Conservation (phyloP, 108 stramenopile species). For the Asterionellopsis glacialis region DNA sequence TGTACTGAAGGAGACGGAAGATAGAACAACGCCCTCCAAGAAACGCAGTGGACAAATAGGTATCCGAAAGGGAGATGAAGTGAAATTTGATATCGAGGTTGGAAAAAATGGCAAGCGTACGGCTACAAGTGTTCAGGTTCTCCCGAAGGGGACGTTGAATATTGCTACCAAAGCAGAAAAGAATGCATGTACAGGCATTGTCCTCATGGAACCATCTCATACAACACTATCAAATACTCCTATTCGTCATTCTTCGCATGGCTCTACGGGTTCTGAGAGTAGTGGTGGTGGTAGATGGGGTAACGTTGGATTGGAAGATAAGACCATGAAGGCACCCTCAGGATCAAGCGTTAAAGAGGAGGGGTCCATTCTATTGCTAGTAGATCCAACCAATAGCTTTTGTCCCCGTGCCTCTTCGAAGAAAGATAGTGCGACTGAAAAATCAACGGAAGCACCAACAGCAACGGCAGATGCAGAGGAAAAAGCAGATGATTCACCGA, state of each 20-base stretch:
- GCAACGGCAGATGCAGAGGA: conserved; percentile 4
- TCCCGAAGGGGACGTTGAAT: conserved; percentile 55
- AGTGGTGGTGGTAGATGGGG: conserved; percentile 40
- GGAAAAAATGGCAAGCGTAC: conserved; percentile 62
- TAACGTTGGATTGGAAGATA: conserved; percentile 33
- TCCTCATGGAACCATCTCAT: conserved; percentile 75
- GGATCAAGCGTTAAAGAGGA: conserved; percentile 35
- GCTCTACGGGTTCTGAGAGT: conserved; percentile 3
- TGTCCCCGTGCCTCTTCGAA: neutral
- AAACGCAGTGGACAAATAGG: conserved; percentile 6
- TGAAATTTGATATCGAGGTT: conserved; percentile 53
- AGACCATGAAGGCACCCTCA: conserved; percentile 8
- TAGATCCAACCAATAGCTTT: conserved; percentile 66
- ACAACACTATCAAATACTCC: conserved; percentile 45
- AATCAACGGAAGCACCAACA: conserved; percentile 2
- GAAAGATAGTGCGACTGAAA: neutral
- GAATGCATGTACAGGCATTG: conserved; percentile 55
- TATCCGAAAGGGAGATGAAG: conserved; percentile 63
- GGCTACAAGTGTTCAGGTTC: conserved; percentile 45
- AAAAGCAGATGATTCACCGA: conserved; percentile 19
- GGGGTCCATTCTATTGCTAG: conserved; percentile 59
- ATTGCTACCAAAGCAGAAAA: conserved; percentile 40
- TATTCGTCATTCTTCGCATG: conserved; percentile 4
- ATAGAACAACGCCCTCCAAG: conserved; percentile 16
- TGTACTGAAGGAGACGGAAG: conserved; percentile 14